A percentile compares a stretch with the other conserved stretches of the same genome.
phyloP scores from a whole-genome alignment of 352 stramenopile species.

The Pythium phragmitis region DNA sequence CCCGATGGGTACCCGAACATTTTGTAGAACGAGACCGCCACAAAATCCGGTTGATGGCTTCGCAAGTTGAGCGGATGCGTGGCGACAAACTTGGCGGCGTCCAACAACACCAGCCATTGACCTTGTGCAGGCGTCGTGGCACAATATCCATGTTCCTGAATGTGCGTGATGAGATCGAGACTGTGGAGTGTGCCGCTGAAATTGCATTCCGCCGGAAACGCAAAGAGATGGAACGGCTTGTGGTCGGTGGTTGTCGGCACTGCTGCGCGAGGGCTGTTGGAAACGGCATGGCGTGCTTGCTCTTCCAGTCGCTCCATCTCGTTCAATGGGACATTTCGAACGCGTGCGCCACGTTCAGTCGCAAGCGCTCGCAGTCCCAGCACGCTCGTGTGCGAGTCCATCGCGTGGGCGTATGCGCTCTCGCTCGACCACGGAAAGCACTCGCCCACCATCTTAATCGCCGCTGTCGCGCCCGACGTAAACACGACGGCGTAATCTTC shows the following conservation, averaged over 20 bases:
- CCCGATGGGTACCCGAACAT: conserved; percentile 78
- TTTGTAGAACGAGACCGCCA: conserved; percentile 84
- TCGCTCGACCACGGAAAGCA: conserved; percentile 65
- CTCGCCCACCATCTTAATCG: conserved; percentile 81
- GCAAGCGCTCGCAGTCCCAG: conserved; percentile 62
- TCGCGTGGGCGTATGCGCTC: conserved; percentile 56
- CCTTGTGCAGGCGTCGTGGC: conserved; percentile 3
- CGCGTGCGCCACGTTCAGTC: conserved; percentile 24
- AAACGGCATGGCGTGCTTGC: background rate
- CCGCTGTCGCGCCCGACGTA: conserved; percentile 78
- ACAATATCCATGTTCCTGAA: conserved; percentile 29
- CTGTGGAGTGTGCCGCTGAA: conserved; percentile 63
- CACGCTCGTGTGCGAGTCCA: conserved; percentile 76
- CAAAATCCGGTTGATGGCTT: conserved; percentile 49
- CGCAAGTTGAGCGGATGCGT: conserved; percentile 61
- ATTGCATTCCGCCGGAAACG: conserved; percentile 77
- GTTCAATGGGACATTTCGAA: conserved; percentile 36
- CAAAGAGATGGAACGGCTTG: conserved; percentile 41
- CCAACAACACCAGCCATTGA: conserved; percentile 65
- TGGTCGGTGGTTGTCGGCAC: background rate
- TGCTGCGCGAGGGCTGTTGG: background rate
- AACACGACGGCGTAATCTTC: conserved; percentile 82
- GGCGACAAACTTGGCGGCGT: conserved; percentile 67
- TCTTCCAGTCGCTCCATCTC: conserved; percentile 32
- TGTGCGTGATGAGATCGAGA: conserved; percentile 38